Evolutionary conservation across 805 yeast genomes (phyloP).

Genomic region (Vanderwaltozyma yarrowii): DNA sequence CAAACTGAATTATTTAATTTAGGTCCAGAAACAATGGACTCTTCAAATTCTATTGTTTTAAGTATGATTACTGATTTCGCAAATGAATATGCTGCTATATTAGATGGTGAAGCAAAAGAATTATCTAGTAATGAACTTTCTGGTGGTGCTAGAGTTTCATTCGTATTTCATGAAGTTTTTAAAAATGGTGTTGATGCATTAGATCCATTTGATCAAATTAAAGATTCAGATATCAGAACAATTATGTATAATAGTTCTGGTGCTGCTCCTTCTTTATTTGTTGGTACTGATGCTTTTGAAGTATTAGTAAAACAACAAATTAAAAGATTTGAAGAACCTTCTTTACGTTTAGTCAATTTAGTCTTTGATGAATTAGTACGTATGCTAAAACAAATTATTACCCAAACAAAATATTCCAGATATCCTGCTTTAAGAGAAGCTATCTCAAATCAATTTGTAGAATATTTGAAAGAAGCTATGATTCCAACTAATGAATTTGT

Average conservation of each 20-base stretch:
- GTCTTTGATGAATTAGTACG: conserved; percentile 92
- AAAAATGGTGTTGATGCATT: conserved; percentile 84
- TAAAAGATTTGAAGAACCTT: conserved; percentile 88
- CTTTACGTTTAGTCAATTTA: conserved; percentile 75
- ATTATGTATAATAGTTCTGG: conserved; percentile 96
- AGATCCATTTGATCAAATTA: conserved; percentile 94
- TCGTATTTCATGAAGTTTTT: conserved; percentile 93
- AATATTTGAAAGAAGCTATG: conserved; percentile 66
- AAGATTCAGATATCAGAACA: conserved; percentile 91
- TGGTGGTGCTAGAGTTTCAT: conserved; percentile 97
- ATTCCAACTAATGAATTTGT: conserved; percentile 83
- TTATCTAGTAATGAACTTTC: conserved; percentile 81
- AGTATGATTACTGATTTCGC: conserved; percentile 87
- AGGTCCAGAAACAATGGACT: conserved; percentile 84
- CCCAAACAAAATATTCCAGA: conserved; percentile 73
- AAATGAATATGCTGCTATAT: conserved; percentile 80
- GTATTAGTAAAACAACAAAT: conserved; percentile 91
- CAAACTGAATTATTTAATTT: conserved; percentile 64
- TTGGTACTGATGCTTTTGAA: conserved; percentile 95
- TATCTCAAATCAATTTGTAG: conserved; percentile 67
- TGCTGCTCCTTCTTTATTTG: conserved; percentile 90
- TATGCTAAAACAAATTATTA: conserved; percentile 73
- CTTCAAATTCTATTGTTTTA: conserved; percentile 82
- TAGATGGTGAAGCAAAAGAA: conserved; percentile 90
- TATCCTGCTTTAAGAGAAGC: conserved; percentile 89